Percentiles rank a stretch among this genome's conserved stretches.
Conservation (phyloP, 169 alveolate species). For the Cryptosporidium ubiquitum region DNA sequence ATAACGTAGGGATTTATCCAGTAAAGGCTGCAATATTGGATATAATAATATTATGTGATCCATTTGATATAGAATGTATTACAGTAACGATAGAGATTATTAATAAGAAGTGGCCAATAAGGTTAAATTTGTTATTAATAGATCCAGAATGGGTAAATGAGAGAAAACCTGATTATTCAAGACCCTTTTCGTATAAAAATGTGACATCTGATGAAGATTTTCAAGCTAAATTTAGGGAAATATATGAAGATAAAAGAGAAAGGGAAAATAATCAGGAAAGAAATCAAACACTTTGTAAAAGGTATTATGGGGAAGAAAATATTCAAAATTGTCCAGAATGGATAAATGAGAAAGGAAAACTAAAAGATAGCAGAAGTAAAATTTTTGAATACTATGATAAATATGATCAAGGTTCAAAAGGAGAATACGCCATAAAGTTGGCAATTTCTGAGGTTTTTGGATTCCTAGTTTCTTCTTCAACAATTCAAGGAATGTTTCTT, state of each 20-base stretch:
- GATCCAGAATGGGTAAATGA: slow-evolving; percentile 62
- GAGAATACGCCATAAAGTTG: slow-evolving; percentile 31
- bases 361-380: background rate
- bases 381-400: background rate
- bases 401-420: slow-evolving; percentile 3
- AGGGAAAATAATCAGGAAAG: background rate
- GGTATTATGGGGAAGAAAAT: background rate
- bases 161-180: slow-evolving; percentile 50
- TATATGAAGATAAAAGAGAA: background rate
- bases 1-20: slow-evolving; percentile 53
- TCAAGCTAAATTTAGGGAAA: slow-evolving; percentile 16
- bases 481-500: slow-evolving; percentile 52
- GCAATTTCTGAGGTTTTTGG: slow-evolving; percentile 72
- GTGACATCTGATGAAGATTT: slow-evolving; percentile 41
- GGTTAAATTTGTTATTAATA: slow-evolving; percentile 30
- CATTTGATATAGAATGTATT: slow-evolving; percentile 68
- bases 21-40: slow-evolving; percentile 43
- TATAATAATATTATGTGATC: slow-evolving; percentile 55
- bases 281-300: background rate
- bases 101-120: slow-evolving; percentile 62
- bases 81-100: slow-evolving; percentile 21
- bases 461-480: slow-evolving; percentile 49
- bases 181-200: slow-evolving; percentile 13
- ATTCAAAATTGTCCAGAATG: slow-evolving; percentile 38
- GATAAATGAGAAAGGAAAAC: background rate